phyloP scores from a whole-genome alignment of 192 early-diverging fungal genomes.

The Phycomyces nitens region DNA sequence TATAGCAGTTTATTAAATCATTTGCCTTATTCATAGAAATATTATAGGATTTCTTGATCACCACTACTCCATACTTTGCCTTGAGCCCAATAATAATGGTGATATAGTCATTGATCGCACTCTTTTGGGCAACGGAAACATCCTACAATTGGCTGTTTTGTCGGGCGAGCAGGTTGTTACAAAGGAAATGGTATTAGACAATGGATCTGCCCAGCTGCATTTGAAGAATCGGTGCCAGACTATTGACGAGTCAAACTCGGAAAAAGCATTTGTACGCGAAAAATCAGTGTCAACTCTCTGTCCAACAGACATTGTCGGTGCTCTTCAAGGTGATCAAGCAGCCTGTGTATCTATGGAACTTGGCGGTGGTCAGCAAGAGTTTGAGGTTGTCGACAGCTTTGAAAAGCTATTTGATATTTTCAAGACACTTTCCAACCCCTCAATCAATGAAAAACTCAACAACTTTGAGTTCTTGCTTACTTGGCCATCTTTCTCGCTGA shows the following conservation, averaged over 20 bases:
- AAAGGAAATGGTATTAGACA: conserved; percentile 7
- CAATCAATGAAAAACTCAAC: not conserved
- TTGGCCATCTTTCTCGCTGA: conserved; percentile 28
- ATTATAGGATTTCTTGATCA: not conserved
- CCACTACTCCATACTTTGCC: not conserved
- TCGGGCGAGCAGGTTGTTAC: conserved; percentile 21
- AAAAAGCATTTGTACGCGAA: conserved; percentile 6
- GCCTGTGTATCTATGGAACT: conserved; percentile 1
- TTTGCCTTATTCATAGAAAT: not conserved
- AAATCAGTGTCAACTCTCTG: conserved; percentile 10
- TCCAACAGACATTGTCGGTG: not conserved
- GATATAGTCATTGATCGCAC: conserved; percentile 10
- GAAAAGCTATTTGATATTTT: conserved; percentile 19
- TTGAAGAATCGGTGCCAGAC: conserved; percentile 14
- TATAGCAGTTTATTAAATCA: too few relatives aligned
- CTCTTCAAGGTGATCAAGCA: not conserved
- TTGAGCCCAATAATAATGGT: conserved; percentile 1
- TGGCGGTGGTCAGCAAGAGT: conserved; percentile 11
- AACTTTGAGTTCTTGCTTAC: conserved; percentile 33
- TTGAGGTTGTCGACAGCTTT: conserved; percentile 20
- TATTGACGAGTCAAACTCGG: not conserved
- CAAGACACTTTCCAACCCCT: not conserved
- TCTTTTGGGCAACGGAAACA: conserved; percentile 19
- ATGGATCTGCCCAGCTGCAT: not conserved
- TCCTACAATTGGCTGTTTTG: conserved; percentile 19